Evolutionary conservation across 192 early-diverging fungal genomes (phyloP).

Genomic region (Coemansia sp.): DNA sequence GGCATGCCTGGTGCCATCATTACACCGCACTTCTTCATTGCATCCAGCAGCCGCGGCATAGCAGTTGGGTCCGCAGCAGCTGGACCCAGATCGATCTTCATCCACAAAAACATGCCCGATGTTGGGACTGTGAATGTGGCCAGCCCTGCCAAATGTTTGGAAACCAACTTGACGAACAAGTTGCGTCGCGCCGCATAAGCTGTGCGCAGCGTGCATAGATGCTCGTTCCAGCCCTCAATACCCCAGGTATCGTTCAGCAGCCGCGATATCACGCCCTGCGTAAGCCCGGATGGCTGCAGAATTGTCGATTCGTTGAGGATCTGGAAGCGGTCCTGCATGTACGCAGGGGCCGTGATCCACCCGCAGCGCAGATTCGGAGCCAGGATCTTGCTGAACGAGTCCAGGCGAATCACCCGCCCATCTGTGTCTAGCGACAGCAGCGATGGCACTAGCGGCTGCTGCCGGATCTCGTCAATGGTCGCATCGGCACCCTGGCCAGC

Average conservation of each 20-base stretch:
- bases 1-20: constrained; percentile 50
- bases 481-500: neutral
- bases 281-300: constrained; percentile 81
- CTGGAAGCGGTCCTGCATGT: constrained; percentile 72
- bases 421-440: constrained; percentile 88
- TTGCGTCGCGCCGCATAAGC: constrained; percentile 72
- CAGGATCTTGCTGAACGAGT: constrained; percentile 90
- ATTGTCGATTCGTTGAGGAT: constrained; percentile 76
- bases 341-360: constrained; percentile 64
- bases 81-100: constrained; percentile 50
- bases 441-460: constrained; percentile 55
- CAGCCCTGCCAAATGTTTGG: constrained; percentile 58
- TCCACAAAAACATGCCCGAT: constrained; percentile 91
- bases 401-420: constrained; percentile 84
- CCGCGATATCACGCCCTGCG: constrained; percentile 70
- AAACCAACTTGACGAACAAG: constrained; percentile 59
- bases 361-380: constrained; percentile 84
- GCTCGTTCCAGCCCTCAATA: constrained; percentile 68
- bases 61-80: constrained; percentile 22
- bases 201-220: constrained; percentile 60
- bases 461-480: neutral
- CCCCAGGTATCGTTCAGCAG: constrained; percentile 78
- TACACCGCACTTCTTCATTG: constrained; percentile 46
- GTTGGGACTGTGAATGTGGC: constrained; percentile 59
- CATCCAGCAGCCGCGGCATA: constrained; percentile 31